phyloP scores from a whole-genome alignment of 1,284 basidiomycete genomes.

The Ustilago esculenta region DNA sequence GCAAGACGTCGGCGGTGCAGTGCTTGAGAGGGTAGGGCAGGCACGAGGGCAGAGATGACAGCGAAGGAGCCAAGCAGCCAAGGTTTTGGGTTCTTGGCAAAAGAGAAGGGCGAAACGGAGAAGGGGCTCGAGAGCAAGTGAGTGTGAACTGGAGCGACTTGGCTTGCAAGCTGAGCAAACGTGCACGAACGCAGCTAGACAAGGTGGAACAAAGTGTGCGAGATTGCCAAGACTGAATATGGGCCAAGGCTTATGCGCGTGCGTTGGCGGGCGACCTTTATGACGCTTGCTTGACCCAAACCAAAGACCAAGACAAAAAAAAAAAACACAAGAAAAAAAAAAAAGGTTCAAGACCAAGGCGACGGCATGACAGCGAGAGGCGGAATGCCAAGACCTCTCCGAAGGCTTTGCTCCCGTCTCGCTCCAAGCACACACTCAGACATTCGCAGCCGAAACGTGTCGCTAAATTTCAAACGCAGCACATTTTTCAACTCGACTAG shows the following conservation, averaged over 20 bases:
- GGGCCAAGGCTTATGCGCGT: too few species aligned
- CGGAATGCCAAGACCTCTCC: conserved; percentile 2
- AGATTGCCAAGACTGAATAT: conserved; percentile 7
- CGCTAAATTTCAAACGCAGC: neutral
- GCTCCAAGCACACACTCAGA: too few species aligned
- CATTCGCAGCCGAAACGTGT: neutral
- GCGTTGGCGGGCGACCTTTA: too few species aligned
- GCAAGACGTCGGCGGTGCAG: neutral
- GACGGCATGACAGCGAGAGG: neutral
- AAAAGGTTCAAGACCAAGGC: too few species aligned
- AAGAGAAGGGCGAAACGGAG: neutral
- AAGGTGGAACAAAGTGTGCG: neutral
- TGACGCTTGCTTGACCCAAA: too few species aligned
- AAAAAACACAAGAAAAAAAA: too few species aligned
- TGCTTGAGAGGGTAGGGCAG: too few species aligned
- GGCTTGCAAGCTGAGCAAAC: conserved; percentile 1
- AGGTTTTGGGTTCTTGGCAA: conserved; percentile 24
- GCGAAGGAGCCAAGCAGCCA: conserved; percentile 8
- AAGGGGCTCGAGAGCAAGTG: neutral
- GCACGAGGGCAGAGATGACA: conserved; percentile 1
- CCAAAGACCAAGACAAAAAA: too few species aligned
- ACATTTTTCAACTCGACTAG: neutral
- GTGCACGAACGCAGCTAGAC: neutral
- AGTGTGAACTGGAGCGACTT: neutral
- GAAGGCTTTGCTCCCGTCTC: too few species aligned